Conservation (phyloP, 306 rosid genomes). For the Lathyrus tuberosus region DNA sequence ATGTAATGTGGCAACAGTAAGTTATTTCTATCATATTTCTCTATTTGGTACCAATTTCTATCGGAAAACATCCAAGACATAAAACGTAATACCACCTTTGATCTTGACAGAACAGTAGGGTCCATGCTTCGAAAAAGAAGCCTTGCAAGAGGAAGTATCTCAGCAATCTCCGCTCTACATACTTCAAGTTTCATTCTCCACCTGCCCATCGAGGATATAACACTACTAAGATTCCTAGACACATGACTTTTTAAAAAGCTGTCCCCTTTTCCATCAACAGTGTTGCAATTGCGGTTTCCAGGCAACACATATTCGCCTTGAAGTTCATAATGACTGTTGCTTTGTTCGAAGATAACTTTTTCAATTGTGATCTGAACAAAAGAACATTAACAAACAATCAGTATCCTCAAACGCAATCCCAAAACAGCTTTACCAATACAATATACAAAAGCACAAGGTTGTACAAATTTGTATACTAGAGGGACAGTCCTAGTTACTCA, state of each 20-base stretch:
- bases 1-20: conserved; percentile 29
- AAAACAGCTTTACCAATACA: conserved; percentile 16
- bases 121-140: conserved; percentile 84
- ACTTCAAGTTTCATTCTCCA: conserved; percentile 98
- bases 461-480: background rate
- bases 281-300: conserved; percentile 66
- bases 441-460: background rate
- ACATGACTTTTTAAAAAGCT: conserved; percentile 56
- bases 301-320: conserved; percentile 97
- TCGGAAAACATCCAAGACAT: conserved; percentile 23
- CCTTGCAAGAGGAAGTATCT: conserved; percentile 97
- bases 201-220: conserved; percentile 93
- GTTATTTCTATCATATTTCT: no score
- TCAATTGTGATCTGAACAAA: conserved; percentile 80
- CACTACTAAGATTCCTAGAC: conserved; percentile 81
- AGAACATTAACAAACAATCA: conserved; percentile 40
- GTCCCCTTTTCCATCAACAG: conserved; percentile 56
- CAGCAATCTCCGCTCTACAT: conserved; percentile 83
- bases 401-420: conserved; percentile 2
- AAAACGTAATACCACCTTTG: conserved; percentile 68
- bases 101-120: conserved; percentile 83
- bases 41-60: no score
- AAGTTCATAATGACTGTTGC: conserved; percentile 87
- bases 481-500: conserved; percentile 54
- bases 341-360: conserved; percentile 85